phyloP scores from a whole-genome alignment of 495 filamentous ascomycete species.

The Talaromyces wortmannii region DNA sequence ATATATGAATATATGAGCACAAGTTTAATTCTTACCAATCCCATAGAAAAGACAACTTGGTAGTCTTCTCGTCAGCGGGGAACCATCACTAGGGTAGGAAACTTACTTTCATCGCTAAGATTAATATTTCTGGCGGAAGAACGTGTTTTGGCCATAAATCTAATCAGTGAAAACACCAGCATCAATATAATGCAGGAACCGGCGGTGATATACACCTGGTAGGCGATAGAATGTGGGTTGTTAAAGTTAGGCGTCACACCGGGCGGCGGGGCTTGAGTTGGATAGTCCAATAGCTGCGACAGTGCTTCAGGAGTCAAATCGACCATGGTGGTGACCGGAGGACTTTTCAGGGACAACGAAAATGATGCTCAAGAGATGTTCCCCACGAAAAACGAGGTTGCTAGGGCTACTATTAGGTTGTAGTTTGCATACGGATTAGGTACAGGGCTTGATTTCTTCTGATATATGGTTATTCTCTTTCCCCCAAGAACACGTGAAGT shows the following conservation, averaged over 20 bases:
- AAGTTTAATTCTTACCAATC: background rate
- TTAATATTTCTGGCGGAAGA: background rate
- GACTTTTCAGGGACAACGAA: background rate
- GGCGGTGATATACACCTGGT: constrained; percentile 4
- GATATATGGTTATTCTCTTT: too few species aligned
- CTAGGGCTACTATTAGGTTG: background rate
- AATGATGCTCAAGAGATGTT: background rate
- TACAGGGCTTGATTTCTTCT: too few species aligned
- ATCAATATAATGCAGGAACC: background rate
- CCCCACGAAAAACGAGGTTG: background rate
- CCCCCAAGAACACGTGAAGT: too few species aligned
- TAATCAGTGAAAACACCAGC: background rate
- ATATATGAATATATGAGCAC: background rate
- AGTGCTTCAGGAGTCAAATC: constrained; percentile 3
- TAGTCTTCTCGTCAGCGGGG: background rate
- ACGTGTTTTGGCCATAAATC: background rate
- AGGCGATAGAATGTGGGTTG: constrained; percentile 4
- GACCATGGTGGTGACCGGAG: background rate
- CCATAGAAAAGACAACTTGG: background rate
- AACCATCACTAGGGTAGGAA: background rate
- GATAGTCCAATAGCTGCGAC: constrained; percentile 1
- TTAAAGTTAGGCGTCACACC: constrained; percentile 15
- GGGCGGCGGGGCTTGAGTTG: constrained; percentile 7
- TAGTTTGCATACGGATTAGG: too few species aligned
- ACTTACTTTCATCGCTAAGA: background rate